Conservation (phyloP, 768 basidiomycete species). For the Leccinum obscurum region DNA sequence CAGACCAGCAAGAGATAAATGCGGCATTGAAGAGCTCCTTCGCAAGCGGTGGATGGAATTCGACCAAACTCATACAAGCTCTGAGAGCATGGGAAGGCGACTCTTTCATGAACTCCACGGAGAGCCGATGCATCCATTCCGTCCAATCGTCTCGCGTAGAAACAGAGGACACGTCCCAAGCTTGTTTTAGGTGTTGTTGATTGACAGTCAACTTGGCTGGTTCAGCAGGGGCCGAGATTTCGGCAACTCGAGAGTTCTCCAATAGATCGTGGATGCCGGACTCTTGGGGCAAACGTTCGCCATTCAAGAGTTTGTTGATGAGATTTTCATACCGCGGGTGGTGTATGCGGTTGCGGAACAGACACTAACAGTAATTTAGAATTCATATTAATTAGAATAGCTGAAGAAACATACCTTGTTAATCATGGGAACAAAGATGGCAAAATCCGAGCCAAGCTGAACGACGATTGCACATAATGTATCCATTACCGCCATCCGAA, state of each 20-base stretch:
- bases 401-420: slow-evolving; percentile 65
- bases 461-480: slow-evolving; percentile 89
- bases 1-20: slow-evolving; percentile 96
- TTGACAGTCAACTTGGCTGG: slow-evolving; percentile 90
- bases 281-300: slow-evolving; percentile 90
- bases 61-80: slow-evolving; percentile 92
- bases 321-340: slow-evolving; percentile 87
- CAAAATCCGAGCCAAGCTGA: slow-evolving; percentile 95
- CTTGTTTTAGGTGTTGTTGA: slow-evolving; percentile 94
- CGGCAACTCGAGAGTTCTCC: slow-evolving; percentile 65
- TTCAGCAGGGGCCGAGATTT: slow-evolving; percentile 83
- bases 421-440: slow-evolving; percentile 96
- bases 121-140: slow-evolving; percentile 92
- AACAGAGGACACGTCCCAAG: slow-evolving; percentile 87
- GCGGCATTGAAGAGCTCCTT: slow-evolving; percentile 97
- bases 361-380: slow-evolving; percentile 47
- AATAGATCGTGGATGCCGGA: slow-evolving; percentile 66
- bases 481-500: slow-evolving; percentile 87
- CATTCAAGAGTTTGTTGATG: slow-evolving; percentile 85
- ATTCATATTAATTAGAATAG: neutral
- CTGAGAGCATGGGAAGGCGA: slow-evolving; percentile 98
- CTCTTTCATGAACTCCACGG: slow-evolving; percentile 96
- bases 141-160: slow-evolving; percentile 86
- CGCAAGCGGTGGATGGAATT: slow-evolving; percentile 86
- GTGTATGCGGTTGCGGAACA: slow-evolving; percentile 71